Evolutionary conservation across 257 asterid species (phyloP).

Genomic region (Cordia subcordata): DNA sequence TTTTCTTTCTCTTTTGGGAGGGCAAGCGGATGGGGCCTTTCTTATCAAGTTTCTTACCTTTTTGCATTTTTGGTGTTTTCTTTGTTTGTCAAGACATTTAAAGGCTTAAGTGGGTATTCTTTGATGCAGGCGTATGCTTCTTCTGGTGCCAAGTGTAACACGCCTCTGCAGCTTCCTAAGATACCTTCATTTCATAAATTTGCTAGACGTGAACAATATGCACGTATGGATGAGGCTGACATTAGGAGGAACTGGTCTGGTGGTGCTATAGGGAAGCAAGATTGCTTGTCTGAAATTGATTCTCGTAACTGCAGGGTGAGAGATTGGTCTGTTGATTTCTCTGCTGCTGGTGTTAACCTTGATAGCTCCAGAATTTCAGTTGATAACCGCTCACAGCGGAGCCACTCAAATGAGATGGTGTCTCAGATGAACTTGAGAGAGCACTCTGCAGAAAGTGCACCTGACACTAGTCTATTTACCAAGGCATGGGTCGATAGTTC

Average conservation of each 20-base stretch:
- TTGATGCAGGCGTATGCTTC: conserved; percentile 80
- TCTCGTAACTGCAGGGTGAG: conserved; percentile 97
- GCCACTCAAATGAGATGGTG: conserved; percentile 73
- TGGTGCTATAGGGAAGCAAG: conserved; percentile 71
- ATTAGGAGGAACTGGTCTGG: conserved; percentile 72
- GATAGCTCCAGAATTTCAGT: conserved; percentile 58
- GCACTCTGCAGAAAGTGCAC: conserved; percentile 89
- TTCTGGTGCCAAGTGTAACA: conserved; percentile 62
- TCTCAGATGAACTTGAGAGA: conserved; percentile 65
- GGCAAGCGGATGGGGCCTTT: neutral
- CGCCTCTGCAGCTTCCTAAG: conserved; percentile 70
- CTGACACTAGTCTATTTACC: conserved; percentile 75
- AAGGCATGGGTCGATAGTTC: conserved; percentile 97
- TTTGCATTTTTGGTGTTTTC: neutral
- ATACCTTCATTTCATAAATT: conserved; percentile 92
- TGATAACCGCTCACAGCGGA: conserved; percentile 65
- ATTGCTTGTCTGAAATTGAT: conserved; percentile 90
- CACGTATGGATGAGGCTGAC: conserved; percentile 65
- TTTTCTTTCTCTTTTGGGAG: neutral
- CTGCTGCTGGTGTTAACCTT: conserved; percentile 82
- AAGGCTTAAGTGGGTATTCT: conserved; percentile 7
- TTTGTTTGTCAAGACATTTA: neutral
- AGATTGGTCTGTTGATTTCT: conserved; percentile 98
- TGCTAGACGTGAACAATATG: conserved; percentile 81
- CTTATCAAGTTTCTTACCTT: neutral